These are phyloP conservation scores for Coffea canephora DNA, from an alignment of 257 asterid species.

Conservation along the genomic window DNA sequence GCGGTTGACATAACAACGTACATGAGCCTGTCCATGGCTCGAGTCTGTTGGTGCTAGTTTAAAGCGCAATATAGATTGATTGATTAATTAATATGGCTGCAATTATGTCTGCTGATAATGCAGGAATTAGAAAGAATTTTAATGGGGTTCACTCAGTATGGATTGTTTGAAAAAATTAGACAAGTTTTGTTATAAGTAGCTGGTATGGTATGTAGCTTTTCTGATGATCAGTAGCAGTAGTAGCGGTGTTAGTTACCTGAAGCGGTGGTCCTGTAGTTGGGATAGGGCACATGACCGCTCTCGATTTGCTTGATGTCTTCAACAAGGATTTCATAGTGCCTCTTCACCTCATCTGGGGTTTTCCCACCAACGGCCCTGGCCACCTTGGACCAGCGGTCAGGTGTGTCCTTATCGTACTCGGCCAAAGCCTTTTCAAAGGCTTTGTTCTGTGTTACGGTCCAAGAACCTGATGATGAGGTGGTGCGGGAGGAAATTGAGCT, in stretches of 20 bases:
- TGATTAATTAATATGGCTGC: too few species aligned
- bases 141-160: neutral
- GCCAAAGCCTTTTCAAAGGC: constrained; percentile 81
- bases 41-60: neutral
- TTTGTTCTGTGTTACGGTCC: constrained; percentile 74
- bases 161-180: neutral
- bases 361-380: constrained; percentile 70
- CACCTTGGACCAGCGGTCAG: constrained; percentile 83
- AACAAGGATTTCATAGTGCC: constrained; percentile 59
- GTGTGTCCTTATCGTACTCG: constrained; percentile 58
- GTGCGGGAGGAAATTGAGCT: constrained; percentile 36
- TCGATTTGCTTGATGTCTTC: constrained; percentile 60
- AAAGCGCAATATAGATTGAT: neutral
- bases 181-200: too few species aligned
- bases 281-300: constrained; percentile 61
- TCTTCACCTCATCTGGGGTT: constrained; percentile 63
- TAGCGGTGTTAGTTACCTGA: neutral
- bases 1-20: neutral
- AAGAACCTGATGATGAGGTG: constrained; percentile 22
- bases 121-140: neutral
- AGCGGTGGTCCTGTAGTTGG: constrained; percentile 43
- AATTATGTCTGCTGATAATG: too few species aligned
- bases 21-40: neutral
- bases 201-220: too few species aligned
- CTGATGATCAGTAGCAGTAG: too few species aligned